Percentiles rank a stretch among this genome's conserved stretches.
phyloP scores from a whole-genome alignment of 2,329 filamentous ascomycete species.

The Xylaria sp. region DNA sequence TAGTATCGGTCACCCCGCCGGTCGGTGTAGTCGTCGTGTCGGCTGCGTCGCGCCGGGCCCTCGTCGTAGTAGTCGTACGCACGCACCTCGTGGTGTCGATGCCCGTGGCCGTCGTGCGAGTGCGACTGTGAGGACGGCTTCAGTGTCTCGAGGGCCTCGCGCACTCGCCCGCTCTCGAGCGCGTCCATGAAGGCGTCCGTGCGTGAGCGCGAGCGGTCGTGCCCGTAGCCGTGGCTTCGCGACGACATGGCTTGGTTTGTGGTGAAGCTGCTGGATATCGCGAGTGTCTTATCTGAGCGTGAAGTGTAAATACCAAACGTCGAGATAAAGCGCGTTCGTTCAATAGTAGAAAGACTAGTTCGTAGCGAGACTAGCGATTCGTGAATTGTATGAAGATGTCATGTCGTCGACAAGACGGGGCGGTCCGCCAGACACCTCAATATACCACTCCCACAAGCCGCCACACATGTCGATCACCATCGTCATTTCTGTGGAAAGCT shows the following conservation, averaged over 20 bases:
- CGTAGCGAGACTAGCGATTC: background rate
- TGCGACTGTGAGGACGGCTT: constrained; percentile 6
- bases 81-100: constrained; percentile 1
- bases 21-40: constrained; percentile 9
- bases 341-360: background rate
- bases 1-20: background rate
- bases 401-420: constrained; percentile 7
- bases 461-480: constrained; percentile 1
- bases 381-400: background rate
- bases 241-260: constrained; percentile 14
- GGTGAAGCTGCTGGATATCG: background rate
- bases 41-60: constrained; percentile 2
- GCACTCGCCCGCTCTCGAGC: constrained; percentile 13
- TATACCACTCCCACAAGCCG: background rate
- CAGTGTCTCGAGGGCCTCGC: constrained; percentile 2
- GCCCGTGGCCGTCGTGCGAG: background rate
- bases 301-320: background rate
- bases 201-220: constrained; percentile 20
- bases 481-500: constrained; percentile 9
- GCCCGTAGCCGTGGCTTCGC: background rate
- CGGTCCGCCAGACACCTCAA: background rate
- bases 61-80: constrained; percentile 13
- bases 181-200: constrained; percentile 16
- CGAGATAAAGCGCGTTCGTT: background rate
- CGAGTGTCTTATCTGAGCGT: background rate